Base-by-base conservation (phyloP, 176 grass and related monocot genomes). In the Carex myosuroides region DNA sequence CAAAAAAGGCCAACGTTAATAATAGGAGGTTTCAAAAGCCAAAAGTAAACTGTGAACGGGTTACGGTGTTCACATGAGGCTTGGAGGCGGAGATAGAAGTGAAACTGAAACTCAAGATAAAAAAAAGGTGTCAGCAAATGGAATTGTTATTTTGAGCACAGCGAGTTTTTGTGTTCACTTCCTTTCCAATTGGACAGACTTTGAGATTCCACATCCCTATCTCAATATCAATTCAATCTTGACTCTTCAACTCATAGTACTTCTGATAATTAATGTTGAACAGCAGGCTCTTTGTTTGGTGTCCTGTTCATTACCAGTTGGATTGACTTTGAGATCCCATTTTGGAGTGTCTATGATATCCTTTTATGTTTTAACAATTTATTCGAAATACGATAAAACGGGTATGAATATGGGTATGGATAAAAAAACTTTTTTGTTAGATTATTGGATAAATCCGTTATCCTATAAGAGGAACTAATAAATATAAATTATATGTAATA, bases 21-120 rank as follows among this genome's bases (percentile, higher is more conserved):
- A 53, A 53, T 6, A 54, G 22, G 46, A 14, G 12, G 44, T 52
- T 75, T 54, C 18, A 53, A 26, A 75, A 22, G 10, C 21, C 44
- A 53, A 54, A 69, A 39, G 13, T 69, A 39, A 75, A 53, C 71
- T 29, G 22, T 54, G 21, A 1, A 74, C 33, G 37, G 33, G 46
- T 75, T 30, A 54, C 1, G 44, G 48, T 11, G 22, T 76, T 54
- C 46, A 55, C 48, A 54, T 9, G 12, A 54, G 48, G 8, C 17
- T 4, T 55, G 13, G 48, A 53, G 13, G 22, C 8, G 18, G 2
- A 71, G 48, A 13, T 55, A 76, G 22, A 76, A 55, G 20, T 76
- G 21, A 53, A 76, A 76, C 72, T 76, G 46, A 76, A 76, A 29
- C 48, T 76, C 48, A 32, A 76, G 46, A 54, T 30, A 32, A 71